Percentiles rank a stretch among this genome's conserved stretches.
Conservation (phyloP, 2,329 filamentous ascomycete species). For the Talaromyces sp. region DNA sequence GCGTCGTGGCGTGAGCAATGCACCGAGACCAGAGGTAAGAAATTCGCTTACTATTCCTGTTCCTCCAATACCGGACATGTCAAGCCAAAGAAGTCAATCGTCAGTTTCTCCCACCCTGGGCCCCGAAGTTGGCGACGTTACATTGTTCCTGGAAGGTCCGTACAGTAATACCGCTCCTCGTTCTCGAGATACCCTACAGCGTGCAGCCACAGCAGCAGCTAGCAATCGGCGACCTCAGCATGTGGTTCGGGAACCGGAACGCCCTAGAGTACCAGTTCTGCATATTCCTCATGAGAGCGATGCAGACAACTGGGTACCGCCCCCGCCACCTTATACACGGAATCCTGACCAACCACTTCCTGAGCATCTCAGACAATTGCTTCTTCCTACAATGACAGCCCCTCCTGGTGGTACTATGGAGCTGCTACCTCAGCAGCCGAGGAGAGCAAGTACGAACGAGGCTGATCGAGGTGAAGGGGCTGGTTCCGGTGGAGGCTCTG, state of each 20-base stretch:
- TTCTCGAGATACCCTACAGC: constrained; percentile 65
- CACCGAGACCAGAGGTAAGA: constrained; percentile 39
- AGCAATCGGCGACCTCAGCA: constrained; percentile 63
- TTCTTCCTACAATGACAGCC: constrained; percentile 29
- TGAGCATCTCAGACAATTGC: constrained; percentile 33
- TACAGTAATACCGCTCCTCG: constrained; percentile 71
- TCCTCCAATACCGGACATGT: constrained; percentile 24
- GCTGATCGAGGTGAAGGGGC: not conserved
- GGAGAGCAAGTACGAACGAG: constrained; percentile 25
- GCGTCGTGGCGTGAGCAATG: constrained; percentile 50
- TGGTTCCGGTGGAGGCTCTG: not conserved
- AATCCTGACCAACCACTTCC: constrained; percentile 37
- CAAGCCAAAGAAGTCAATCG: constrained; percentile 25
- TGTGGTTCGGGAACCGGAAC: constrained; percentile 21
- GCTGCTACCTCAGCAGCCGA: constrained; percentile 13
- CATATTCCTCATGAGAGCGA: constrained; percentile 83
- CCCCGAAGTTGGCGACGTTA: constrained; percentile 27
- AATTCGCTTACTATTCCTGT: constrained; percentile 22
- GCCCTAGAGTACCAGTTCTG: constrained; percentile 49
- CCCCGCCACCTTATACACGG: constrained; percentile 68
- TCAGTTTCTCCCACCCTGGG: constrained; percentile 24
- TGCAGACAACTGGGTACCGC: constrained; percentile 83
- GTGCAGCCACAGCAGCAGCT: constrained; percentile 67
- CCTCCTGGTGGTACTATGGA: constrained; percentile 20
- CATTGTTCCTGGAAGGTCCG: constrained; percentile 65